These are phyloP conservation scores for Malania oleifera DNA, from an alignment of 164 flowering plant species.

Conservation along the genomic window DNA sequence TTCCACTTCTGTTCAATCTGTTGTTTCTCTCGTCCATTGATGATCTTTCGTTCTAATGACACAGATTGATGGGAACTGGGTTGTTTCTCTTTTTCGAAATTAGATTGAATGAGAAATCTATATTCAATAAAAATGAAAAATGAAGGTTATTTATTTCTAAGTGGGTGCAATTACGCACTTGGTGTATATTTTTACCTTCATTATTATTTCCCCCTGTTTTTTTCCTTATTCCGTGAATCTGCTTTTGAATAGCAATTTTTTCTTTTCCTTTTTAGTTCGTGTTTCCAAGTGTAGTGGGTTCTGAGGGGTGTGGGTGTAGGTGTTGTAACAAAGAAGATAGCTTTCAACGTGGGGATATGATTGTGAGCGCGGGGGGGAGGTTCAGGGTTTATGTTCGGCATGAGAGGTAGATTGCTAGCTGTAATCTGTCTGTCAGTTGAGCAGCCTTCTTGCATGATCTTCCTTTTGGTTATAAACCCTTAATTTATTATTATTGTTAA, in stretches of 20 bases:
- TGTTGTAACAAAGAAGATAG: slow-evolving; percentile 19
- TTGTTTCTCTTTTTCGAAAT: too few species aligned
- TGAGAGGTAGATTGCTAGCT: slow-evolving; percentile 63
- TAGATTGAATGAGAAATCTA: too few species aligned
- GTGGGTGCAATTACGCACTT: too few species aligned
- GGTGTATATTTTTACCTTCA: too few species aligned
- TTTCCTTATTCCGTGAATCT: too few species aligned
- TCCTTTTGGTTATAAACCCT: slow-evolving; percentile 1
- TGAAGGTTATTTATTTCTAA: too few species aligned
- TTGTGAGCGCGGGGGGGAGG: slow-evolving; percentile 25
- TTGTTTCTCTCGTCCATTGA: neutral
- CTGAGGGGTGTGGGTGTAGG: too few species aligned
- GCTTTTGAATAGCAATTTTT: too few species aligned
- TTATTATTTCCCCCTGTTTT: too few species aligned
- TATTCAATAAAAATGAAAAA: too few species aligned
- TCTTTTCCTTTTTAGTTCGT: neutral
- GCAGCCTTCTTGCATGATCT: slow-evolving; percentile 92
- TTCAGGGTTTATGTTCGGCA: slow-evolving; percentile 48
- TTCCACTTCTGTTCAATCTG: neutral
- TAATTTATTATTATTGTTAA: slow-evolving; percentile 1
- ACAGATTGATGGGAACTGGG: too few species aligned
- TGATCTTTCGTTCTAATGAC: too few species aligned
- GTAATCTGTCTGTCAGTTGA: slow-evolving; percentile 65
- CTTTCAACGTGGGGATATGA: slow-evolving; percentile 38
- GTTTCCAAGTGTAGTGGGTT: neutral